Percentiles rank a stretch among this genome's conserved stretches.
Evolutionary conservation across 2,329 filamentous ascomycete genomes (phyloP).

Genomic region (Diplocarpon mali): DNA sequence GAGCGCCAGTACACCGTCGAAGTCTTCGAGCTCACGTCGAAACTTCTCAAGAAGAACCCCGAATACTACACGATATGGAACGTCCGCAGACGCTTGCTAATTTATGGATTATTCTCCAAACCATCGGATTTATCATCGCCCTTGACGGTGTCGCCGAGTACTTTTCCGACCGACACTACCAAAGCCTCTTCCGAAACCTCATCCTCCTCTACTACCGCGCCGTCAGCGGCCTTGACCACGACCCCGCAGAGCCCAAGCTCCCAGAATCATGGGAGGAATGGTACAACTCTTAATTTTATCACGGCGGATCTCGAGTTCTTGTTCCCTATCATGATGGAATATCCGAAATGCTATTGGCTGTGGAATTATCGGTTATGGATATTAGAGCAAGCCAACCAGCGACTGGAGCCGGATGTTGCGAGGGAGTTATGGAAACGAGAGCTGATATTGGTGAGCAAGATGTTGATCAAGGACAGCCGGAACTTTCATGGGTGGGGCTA

Average conservation of each 20-base stretch:
- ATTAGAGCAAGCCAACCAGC: slow-evolving; percentile 56
- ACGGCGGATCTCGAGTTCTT: slow-evolving; percentile 70
- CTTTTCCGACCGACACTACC: slow-evolving; percentile 42
- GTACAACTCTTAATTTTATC: slow-evolving; percentile 47
- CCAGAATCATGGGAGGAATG: slow-evolving; percentile 39
- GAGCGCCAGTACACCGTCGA: slow-evolving; percentile 32
- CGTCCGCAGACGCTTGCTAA: slow-evolving; percentile 63
- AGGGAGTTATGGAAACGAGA: slow-evolving; percentile 73
- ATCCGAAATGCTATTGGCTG: slow-evolving; percentile 98
- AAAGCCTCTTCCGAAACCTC: slow-evolving; percentile 54
- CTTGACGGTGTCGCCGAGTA: slow-evolving; percentile 44
- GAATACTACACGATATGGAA: slow-evolving; percentile 93
- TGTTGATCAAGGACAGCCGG: slow-evolving; percentile 74
- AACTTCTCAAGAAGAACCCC: slow-evolving; percentile 64
- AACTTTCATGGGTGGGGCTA: slow-evolving; percentile 99
- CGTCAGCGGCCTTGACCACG: slow-evolving; percentile 38
- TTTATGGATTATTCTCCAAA: slow-evolving; percentile 44
- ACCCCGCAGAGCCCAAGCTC: slow-evolving; percentile 36
- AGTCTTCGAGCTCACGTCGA: slow-evolving; percentile 58
- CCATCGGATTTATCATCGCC: slow-evolving; percentile 38
- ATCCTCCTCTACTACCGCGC: slow-evolving; percentile 45
- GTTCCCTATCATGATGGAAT: slow-evolving; percentile 71
- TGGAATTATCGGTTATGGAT: slow-evolving; percentile 94
- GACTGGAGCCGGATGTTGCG: slow-evolving; percentile 46
- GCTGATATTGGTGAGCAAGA: slow-evolving; percentile 71